Base-by-base conservation (phyloP, 163 green algal genomes). In the Scenedesmus sp. region DNA sequence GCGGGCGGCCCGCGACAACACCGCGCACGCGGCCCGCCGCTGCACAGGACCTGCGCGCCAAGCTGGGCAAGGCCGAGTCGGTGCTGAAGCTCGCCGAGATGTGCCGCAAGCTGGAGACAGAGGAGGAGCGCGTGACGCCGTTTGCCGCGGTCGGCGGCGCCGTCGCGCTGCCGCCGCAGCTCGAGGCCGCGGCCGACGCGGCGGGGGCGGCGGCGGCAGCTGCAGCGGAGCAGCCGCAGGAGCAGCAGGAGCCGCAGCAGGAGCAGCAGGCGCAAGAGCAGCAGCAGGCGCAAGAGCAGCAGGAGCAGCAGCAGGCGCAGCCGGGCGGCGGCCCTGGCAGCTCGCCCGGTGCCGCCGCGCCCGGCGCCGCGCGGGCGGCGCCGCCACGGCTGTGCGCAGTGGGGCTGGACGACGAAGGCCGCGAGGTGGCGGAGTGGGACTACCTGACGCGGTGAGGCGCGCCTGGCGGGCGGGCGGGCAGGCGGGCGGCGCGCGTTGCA, bases 61-160 rank as follows among this genome's bases (percentile, higher is more conserved):
- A 86, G 57, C 31, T 88, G 14, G 11, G 29, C 2, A 54, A 60
- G 20, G 90, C 86, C 29, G 89, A 94, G 56, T 86, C 85, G 28
- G 89, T 96, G 9, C 81, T 97, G 26, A 93, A 94, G 83, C 87
- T 95, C 24, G 84, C 80, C 7, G 91, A 94, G 82, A 87, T 97
- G 63, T 92, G 88, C 63, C 82, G 88, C 22, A 94, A 92, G 81
- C 82, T 90, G 33, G 91, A 97, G 82, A 95, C 89, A 13, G 92
- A 96, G 86, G 83, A 94, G 77, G 91, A 94, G 83, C 94, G 94
- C 87, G 85, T 94, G 70, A 39, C 92, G 60, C 91, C 91, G 13
- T 95, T 95, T 81, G 84, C 75, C 53, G 77, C 53, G 14, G 70
- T 70, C 11, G 66, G 63, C 22, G 70, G 87, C 65, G 83, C 82